Percentiles rank a stretch among this genome's conserved stretches.
phyloP scores from a whole-genome alignment of 163 green algal species.

The Chlorella variabilis region DNA sequence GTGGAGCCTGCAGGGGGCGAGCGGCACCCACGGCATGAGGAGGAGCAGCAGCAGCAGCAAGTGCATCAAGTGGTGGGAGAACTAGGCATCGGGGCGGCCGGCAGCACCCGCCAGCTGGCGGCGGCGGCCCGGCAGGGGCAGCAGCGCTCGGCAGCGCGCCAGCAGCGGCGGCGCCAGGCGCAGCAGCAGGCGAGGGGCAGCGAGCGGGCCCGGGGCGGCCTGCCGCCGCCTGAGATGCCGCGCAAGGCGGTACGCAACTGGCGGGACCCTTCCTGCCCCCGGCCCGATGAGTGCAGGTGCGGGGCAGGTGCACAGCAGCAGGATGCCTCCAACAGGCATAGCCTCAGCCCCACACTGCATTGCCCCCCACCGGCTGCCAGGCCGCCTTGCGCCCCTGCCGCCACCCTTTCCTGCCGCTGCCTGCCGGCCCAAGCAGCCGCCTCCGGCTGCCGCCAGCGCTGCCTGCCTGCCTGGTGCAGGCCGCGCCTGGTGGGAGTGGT shows the following conservation, averaged over 20 bases:
- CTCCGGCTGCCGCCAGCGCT: background rate
- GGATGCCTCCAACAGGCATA: too few relatives aligned
- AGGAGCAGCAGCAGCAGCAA: background rate
- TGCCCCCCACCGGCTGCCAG: too few relatives aligned
- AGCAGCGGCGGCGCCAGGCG: background rate
- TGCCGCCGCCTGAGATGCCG: background rate
- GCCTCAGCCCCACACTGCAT: too few relatives aligned
- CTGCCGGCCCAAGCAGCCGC: too few relatives aligned
- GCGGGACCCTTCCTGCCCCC: constrained; percentile 46
- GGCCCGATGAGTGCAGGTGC: constrained; percentile 49
- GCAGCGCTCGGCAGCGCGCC: background rate
- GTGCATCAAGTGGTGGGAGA: background rate
- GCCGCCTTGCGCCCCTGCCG: too few relatives aligned
- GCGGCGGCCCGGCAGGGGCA: background rate
- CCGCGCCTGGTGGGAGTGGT: constrained; percentile 57
- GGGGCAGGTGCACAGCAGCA: too few relatives aligned
- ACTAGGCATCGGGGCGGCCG: too few relatives aligned
- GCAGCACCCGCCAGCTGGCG: background rate
- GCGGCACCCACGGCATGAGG: background rate
- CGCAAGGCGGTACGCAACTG: constrained; percentile 47
- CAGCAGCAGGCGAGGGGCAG: background rate
- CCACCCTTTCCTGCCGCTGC: too few relatives aligned
- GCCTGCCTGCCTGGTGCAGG: constrained; percentile 1
- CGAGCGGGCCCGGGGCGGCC: background rate
- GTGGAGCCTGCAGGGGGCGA: background rate